Evolutionary conservation across 2,329 filamentous ascomycete genomes (phyloP), one percentile per base, ranked within the genome.

Genomic region (Pseudogymnoascus sp.): DNA sequence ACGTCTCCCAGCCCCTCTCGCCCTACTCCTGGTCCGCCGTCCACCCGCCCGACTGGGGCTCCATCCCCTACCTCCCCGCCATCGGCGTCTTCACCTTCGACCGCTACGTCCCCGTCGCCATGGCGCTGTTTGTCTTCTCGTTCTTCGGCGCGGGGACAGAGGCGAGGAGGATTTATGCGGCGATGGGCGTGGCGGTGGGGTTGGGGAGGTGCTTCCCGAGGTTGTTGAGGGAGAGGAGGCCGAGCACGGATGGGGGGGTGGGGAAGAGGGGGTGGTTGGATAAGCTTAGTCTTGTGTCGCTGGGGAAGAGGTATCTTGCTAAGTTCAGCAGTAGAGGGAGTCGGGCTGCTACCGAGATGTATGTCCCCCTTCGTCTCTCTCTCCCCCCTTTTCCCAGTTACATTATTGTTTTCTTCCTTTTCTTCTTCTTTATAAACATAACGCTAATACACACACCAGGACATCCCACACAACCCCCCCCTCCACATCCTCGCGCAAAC

Each of bases 61-160:
- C 86, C 1, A 80, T 86, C 65, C 65, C 77, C 29, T 80, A 79
- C 64, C 70, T 81, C 1, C 76, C 77, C 1, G 75, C 78, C 21
- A 1, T 64, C 29, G 38, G 74, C 42, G 79, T 82, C 37, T 8
- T 66, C 1, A 74, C 82, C 40, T 81, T 81, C 64, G 82, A 87
- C 69, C 79, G 81, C 31, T 89, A 84, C 83, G 76, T 82, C 19
- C 79, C 82, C 56, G 74, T 87, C 8, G 77, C 70, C 0, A 76
- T 79, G 3, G 83, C 82, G 0, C 79, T 82, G 64, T 64, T 85
- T 26, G 73, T 84, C 11, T 89, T 89, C 70, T 61, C 81, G n/a
- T 82, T 86, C 68, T 88, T 88, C 67, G 86, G 87, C 7, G 80
- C 85, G 14, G 86, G 86, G 31, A 76, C 76, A 26, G 86, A 89